phyloP scores from a whole-genome alignment of 768 basidiomycete species.

The Rhodotorula taiwanensis region DNA sequence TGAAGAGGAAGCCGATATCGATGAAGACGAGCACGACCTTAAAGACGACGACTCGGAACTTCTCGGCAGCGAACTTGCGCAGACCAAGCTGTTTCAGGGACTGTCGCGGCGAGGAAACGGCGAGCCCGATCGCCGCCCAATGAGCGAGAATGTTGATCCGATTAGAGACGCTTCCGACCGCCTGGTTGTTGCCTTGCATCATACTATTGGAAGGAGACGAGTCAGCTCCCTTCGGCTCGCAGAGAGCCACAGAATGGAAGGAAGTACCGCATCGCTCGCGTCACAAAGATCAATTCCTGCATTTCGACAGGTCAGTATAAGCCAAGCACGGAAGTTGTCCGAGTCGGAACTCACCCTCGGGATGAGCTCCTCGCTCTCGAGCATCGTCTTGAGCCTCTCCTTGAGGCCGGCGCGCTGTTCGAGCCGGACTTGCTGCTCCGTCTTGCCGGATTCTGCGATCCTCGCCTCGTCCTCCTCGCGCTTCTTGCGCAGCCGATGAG shows the following conservation, averaged over 20 bases:
- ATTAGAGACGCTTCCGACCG: conserved; percentile 77
- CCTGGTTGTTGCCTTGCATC: conserved; percentile 58
- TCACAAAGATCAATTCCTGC: conserved; percentile 46
- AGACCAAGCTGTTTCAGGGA: conserved; percentile 44
- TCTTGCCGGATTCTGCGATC: conserved; percentile 28
- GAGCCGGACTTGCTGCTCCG: conserved; percentile 7
- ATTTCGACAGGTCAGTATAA: conserved; percentile 37
- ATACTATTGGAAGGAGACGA: background rate
- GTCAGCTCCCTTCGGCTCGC: background rate
- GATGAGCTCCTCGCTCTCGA: conserved; percentile 40
- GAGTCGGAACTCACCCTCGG: conserved; percentile 24
- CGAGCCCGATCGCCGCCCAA: conserved; percentile 52
- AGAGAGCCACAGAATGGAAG: background rate
- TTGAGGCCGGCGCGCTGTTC: conserved; percentile 32
- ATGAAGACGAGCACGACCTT: conserved; percentile 58
- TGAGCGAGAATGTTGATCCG: conserved; percentile 81
- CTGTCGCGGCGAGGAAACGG: conserved; percentile 2
- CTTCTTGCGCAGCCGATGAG: conserved; percentile 34
- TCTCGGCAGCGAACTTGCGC: conserved; percentile 43
- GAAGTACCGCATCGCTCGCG: conserved; percentile 43
- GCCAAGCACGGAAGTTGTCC: too few relatives aligned
- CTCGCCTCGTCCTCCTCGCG: conserved; percentile 15
- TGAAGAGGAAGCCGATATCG: conserved; percentile 66
- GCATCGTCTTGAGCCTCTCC: conserved; percentile 38
- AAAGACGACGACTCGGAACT: conserved; percentile 56